phyloP scores from a whole-genome alignment of 164 flowering plant species.

The Stephania japonica region DNA sequence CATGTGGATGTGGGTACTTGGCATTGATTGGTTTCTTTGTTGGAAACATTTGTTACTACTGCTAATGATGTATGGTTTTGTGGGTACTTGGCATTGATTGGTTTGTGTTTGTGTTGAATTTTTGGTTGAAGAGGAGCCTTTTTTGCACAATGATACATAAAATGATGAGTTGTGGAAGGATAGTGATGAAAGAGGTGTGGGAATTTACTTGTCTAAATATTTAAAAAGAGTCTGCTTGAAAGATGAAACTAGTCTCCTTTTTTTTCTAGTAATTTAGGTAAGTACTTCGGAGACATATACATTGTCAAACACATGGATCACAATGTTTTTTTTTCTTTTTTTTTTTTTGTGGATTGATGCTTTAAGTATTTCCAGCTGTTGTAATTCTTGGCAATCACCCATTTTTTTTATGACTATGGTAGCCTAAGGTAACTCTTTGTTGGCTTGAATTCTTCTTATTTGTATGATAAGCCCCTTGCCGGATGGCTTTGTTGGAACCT shows the following conservation, averaged over 20 bases:
- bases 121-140: background rate
- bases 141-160: background rate
- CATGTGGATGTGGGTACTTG: conserved; percentile 2
- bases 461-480: background rate
- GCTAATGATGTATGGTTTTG: background rate
- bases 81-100: too few species aligned
- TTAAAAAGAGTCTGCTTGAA: background rate
- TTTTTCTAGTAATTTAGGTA: too few species aligned
- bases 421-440: too few species aligned
- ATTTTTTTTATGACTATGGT: too few species aligned
- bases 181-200: background rate
- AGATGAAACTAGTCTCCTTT: too few species aligned
- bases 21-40: background rate
- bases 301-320: too few species aligned
- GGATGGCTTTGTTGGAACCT: background rate
- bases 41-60: background rate
- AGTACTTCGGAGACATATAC: too few species aligned
- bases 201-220: background rate
- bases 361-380: background rate
- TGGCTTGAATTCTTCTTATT: background rate
- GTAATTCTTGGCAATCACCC: background rate
- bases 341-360: background rate
- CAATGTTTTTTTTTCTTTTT: too few species aligned
- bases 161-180: background rate
- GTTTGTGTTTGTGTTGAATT: background rate